A percentile compares a stretch with the other conserved stretches of the same genome.
These are phyloP conservation scores for Malbranchea zuffiana DNA, from an alignment of 2,329 filamentous ascomycete species.

Conservation along the genomic window DNA sequence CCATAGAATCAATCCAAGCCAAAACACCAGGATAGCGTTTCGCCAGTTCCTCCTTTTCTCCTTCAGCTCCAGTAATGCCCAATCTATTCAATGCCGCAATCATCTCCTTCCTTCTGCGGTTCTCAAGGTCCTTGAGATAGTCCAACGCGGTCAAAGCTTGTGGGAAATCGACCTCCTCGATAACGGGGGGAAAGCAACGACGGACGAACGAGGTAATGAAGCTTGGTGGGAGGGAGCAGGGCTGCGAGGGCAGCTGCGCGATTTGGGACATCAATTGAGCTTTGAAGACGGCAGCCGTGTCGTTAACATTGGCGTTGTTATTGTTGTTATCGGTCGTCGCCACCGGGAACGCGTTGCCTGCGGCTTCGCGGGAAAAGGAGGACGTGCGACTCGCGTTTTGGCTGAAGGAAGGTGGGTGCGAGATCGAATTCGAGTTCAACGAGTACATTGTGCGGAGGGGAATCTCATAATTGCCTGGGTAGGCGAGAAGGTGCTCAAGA, in stretches of 20 bases:
- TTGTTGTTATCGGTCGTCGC: conserved; percentile 21
- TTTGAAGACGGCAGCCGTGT: conserved; percentile 34
- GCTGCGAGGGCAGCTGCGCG: conserved; percentile 47
- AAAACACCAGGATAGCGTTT: conserved; percentile 45
- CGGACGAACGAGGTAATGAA: conserved; percentile 54
- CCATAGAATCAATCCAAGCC: conserved; percentile 45
- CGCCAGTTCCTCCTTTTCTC: conserved; percentile 40
- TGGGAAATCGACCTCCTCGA: conserved; percentile 52
- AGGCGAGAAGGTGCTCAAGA: conserved; percentile 49
- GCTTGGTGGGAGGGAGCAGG: conserved; percentile 49
- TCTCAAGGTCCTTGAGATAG: conserved; percentile 55
- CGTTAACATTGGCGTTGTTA: conserved; percentile 18
- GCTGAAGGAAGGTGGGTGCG: conserved; percentile 24
- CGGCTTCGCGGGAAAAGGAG: conserved; percentile 23
- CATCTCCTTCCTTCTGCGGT: conserved; percentile 48
- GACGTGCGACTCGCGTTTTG: conserved; percentile 25
- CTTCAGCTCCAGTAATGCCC: conserved; percentile 40
- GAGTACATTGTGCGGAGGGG: conserved; percentile 58
- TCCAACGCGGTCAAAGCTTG: conserved; percentile 55
- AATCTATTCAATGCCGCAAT: conserved; percentile 44
- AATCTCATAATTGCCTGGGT: conserved; percentile 54
- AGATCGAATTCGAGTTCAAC: conserved; percentile 49
- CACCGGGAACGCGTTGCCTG: conserved; percentile 21
- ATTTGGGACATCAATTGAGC: conserved; percentile 42
- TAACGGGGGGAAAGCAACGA: conserved; percentile 46